Conservation (phyloP, 257 asterid species). For the Nicotiana attenuata region DNA sequence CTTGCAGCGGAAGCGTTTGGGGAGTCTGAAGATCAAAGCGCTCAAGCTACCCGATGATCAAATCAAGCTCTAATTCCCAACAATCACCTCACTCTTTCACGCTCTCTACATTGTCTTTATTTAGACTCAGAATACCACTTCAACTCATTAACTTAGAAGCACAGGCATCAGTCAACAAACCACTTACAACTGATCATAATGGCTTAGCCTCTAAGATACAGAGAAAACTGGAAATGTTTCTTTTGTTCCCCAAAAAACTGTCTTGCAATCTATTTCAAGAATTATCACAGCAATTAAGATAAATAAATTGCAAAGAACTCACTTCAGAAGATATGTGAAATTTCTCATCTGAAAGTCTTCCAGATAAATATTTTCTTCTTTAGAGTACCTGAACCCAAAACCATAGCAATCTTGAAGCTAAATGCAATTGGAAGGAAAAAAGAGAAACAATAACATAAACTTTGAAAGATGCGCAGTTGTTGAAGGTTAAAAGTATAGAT, state of each 20-base stretch:
- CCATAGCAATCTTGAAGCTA: background rate
- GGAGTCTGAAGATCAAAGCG: background rate
- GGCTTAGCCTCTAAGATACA: background rate
- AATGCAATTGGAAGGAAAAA: background rate
- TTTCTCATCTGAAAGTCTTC: conserved; percentile 50
- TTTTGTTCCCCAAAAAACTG: background rate
- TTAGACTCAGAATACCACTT: background rate
- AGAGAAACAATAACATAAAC: background rate
- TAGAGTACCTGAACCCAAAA: conserved; percentile 63
- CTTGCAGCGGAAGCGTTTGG: background rate
- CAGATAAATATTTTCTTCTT: conserved; percentile 74
- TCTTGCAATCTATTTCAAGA: background rate
- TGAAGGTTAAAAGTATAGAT: background rate
- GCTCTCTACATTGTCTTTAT: background rate
- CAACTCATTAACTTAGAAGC: background rate
- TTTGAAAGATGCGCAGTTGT: background rate
- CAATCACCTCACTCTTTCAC: background rate
- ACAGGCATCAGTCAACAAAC: background rate
- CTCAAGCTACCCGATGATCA: background rate
- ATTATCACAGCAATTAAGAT: background rate
- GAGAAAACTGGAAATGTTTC: background rate
- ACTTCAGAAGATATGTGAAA: conserved; percentile 79
- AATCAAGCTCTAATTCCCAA: background rate
- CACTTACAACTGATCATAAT: background rate
- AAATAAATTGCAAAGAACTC: conserved; percentile 18